Conservation (phyloP, 1,284 basidiomycete species). For the Irpex sp. region DNA sequence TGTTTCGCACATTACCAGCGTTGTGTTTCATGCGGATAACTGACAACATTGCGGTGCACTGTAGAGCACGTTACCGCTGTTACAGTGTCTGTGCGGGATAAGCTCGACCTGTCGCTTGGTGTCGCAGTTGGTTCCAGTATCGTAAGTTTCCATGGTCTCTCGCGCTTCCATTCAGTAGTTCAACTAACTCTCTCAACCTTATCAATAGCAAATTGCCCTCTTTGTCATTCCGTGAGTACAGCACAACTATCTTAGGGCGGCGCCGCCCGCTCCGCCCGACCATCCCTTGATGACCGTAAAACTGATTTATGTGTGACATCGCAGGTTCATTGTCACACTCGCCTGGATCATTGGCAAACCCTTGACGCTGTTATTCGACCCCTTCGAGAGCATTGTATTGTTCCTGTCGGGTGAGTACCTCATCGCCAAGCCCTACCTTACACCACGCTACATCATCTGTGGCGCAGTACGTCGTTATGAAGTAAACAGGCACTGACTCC, state of each 20-base stretch:
- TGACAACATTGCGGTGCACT: conserved; percentile 2
- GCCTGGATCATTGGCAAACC: conserved; percentile 67
- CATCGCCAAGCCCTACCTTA: neutral
- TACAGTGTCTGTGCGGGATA: conserved; percentile 82
- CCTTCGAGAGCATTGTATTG: conserved; percentile 61
- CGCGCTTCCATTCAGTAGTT: neutral
- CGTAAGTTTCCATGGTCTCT: conserved; percentile 40
- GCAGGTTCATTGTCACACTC: conserved; percentile 58
- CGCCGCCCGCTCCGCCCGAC: conserved; percentile 10
- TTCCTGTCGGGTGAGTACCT: conserved; percentile 31
- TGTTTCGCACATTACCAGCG: neutral
- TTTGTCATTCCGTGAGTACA: conserved; percentile 70
- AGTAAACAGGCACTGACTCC: conserved; percentile 34
- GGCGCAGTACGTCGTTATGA: neutral
- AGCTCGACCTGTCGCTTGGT: conserved; percentile 56
- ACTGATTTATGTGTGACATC: neutral
- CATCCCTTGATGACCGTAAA: neutral
- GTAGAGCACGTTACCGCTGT: conserved; percentile 85
- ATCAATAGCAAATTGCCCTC: conserved; percentile 77
- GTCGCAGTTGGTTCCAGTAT: conserved; percentile 92
- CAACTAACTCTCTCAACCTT: neutral
- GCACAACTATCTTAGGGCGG: conserved; percentile 17
- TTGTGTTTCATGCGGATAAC: neutral
- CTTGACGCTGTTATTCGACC: conserved; percentile 61
- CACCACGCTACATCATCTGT: neutral